Base-by-base conservation (phyloP, 2,329 filamentous ascomycete species). In the Phialocephala sp. region DNA sequence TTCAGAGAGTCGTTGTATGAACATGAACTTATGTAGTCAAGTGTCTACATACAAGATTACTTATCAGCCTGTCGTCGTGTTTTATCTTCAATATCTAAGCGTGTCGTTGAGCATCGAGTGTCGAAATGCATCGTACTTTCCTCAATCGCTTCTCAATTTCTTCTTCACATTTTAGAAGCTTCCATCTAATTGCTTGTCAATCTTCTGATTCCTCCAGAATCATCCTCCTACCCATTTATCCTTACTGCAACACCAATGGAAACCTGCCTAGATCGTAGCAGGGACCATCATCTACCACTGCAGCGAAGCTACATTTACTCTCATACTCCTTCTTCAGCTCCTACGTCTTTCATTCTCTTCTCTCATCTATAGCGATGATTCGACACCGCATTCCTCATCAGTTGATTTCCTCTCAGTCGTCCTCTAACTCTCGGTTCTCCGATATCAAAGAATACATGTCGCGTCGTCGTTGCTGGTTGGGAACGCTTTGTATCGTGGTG, bases 381-480 rank as follows among this genome's bases (percentile, higher is more conserved):
- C 67, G 45, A 6, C 58, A 66, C 8, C 58, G 22, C 20, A 56
- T 50, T 3, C 59, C 24, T n/a, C 60, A 43, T 47, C 63, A 63
- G 50, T 62, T 37, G 3, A 65, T n/a, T 22, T 24, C 58, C 43
- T 70, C 68, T 47, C 65, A 20, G 59, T 69, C 68, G 14, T 65
- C 63, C 63, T 72, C 61, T 70, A 66, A 35, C 14, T 62, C 67
- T 32, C 56, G 58, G 41, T 11, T 55, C 4, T 59, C 67, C 2
- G 57, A 61, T 8, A 47, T 68, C 24, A 59, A 62, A 11, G 35
- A 54, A 37, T 68, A 67, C 56, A 20, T 68, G 5, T 54, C 45
- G 12, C 69, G 65, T 24, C 65, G 68, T 54, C 66, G 68, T 4
- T 66, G 60, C 27, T 71, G 67, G 55, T 65, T 74, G 1, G 57